Conservation (phyloP, 225 moss, liverwort and hornwort genomes). For the Pseudisothecium myosuroides region DNA sequence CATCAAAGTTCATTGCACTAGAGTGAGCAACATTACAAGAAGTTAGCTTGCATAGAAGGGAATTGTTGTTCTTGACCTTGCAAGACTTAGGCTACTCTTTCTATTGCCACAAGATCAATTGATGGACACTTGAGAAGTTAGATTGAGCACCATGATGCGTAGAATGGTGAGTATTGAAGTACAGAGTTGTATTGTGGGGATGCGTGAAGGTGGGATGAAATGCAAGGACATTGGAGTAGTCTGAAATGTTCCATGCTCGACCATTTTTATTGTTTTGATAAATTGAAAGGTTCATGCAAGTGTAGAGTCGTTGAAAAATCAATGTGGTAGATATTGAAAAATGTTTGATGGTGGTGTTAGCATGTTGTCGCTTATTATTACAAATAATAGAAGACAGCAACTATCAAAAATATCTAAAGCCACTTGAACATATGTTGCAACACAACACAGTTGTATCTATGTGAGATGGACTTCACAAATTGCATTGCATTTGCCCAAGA, state of each 20-base stretch:
- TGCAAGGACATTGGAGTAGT: neutral
- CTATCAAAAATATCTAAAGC: no score
- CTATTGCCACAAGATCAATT: neutral
- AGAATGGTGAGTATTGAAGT: neutral
- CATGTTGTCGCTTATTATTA: no score
- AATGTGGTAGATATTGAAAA: neutral
- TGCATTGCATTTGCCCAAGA: neutral
- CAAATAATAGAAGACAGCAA: no score
- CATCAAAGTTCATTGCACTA: neutral
- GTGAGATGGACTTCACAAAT: no score
- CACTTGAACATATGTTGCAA: no score
- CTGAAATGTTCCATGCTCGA: neutral
- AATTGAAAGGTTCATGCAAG: neutral
- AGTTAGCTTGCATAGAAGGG: neutral
- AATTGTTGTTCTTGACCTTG: neutral
- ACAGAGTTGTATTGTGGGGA: neutral
- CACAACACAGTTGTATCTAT: neutral
- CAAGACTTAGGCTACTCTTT: neutral
- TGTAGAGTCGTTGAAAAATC: neutral
- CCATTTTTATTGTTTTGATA: rapidly evolving
- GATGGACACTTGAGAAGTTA: neutral
- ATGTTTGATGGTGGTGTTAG: neutral
- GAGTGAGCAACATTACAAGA: neutral
- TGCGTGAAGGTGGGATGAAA: neutral
- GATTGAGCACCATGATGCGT: neutral